Base-by-base conservation (phyloP, 73 alveolate species). In the Diophrys sp. region DNA sequence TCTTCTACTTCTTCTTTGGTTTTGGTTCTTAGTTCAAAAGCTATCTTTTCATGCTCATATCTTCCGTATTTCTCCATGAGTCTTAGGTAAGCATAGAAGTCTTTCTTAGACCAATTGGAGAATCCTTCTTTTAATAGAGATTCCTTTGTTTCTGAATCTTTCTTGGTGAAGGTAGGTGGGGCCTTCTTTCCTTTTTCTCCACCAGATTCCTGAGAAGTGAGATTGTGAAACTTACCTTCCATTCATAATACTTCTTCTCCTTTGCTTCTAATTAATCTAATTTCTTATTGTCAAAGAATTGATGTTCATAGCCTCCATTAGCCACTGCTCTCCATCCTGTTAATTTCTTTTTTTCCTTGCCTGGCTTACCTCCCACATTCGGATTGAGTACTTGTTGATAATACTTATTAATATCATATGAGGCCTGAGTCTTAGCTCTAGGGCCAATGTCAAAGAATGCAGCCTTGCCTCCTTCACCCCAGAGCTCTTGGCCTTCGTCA, bases 31-130 rank as follows among this genome's bases (percentile, higher is more conserved):
- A 93, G 77, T 32, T 87, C 95, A 33, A 74, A 79, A 11, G 93
- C 92, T 14, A 93, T 87, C 33, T 79, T 83, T 11, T 89, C 96
- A 27, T 80, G 75, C 73, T 82, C 85, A 30, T 87, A 87, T 83
- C 95, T 90, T 1, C 98, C 98, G 76, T 79, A 87, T 67, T 87
- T 68, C 76, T 94, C 98, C 53, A 93, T 79, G 84, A 77, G 83
- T 56, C 84, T 84, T 1, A 94, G 83, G 78, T 77, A 94, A 30
- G 67, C 69, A 81, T 84, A 91, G 80, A 90, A 90, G 74, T 94
- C 98, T 80, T 88, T 94, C 80, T 94, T 94, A 67, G 87, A 32
- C 98, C 98, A 95, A 84, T 93, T 90, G 0, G 96, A 85, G 68
- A 93, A 95, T n/a, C 99, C 99, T 74, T 85, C 80, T 69, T 82